These are phyloP conservation scores for Cladophialophora immunda DNA, from an alignment of 2,329 filamentous ascomycete species.

Conservation along the genomic window DNA sequence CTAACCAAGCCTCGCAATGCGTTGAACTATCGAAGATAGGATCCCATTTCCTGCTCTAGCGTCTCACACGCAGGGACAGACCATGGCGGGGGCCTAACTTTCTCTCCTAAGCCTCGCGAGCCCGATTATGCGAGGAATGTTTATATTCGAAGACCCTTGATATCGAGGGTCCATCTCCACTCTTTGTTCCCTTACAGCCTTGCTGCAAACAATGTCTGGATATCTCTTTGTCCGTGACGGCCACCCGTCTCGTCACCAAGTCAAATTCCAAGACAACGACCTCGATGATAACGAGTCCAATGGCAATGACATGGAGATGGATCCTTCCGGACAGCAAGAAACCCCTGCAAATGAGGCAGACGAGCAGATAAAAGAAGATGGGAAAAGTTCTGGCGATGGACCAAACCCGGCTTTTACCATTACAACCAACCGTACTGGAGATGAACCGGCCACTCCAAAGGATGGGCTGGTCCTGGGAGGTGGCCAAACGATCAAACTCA, in stretches of 20 bases:
- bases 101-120: constrained; percentile 28
- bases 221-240: constrained; percentile 23
- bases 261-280: constrained; percentile 18
- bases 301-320: constrained; percentile 12
- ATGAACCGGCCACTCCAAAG: constrained; percentile 26
- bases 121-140: constrained; percentile 15
- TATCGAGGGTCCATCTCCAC: constrained; percentile 23
- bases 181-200: constrained; percentile 31
- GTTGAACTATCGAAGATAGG: constrained; percentile 26
- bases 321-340: constrained; percentile 4
- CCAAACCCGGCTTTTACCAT: constrained; percentile 23
- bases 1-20: constrained; percentile 28
- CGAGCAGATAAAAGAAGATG: constrained; percentile 13
- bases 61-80: constrained; percentile 29
- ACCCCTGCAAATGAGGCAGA: not conserved
- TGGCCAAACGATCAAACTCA: constrained; percentile 35
- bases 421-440: constrained; percentile 22
- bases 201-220: constrained; percentile 30
- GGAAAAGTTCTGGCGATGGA: constrained; percentile 13
- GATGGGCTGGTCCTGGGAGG: constrained; percentile 33
- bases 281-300: constrained; percentile 10
- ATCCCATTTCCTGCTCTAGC: constrained; percentile 21
- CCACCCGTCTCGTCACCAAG: constrained; percentile 12
- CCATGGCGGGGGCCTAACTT: constrained; percentile 24
- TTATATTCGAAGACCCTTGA: constrained; percentile 33